Base-by-base conservation (phyloP, 2,329 filamentous ascomycete genomes). In the Diaporthe caulivora region DNA sequence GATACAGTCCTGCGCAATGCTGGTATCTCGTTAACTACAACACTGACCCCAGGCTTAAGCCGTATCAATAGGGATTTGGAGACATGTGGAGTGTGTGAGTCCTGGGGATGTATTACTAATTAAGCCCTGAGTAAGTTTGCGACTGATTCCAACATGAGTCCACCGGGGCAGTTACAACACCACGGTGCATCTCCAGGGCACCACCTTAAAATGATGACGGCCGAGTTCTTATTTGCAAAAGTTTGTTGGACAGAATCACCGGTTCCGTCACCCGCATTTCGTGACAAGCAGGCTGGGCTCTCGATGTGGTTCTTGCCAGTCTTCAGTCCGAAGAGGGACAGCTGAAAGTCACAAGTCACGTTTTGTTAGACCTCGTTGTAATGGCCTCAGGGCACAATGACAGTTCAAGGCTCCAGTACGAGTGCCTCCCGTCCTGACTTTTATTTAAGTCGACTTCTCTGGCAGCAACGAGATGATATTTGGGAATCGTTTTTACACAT, bases 321-420 rank as follows among this genome's bases (percentile, higher is more conserved):
- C 37, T 62, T 44, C 24, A 24, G 29, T 29, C 37, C 17, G 15
- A 44, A 21, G 1, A 31, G 26, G 6, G 18, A 26, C n/a, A 17
- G 5, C 8, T 11, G 10, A 26, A 24, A 34, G 58, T 31, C 40
- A 64, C 42, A 17, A 15, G 0, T 4, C 18, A 64, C 10, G 4
- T 10, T 11, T 26, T 17, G 7, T 15, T 7, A 17, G 7, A 0
- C 0, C 1, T 10, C 6, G 5, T 2, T 34, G 6, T 49, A 42
- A 64, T 24, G 31, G 18, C 24, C 17, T 62, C 40, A n/a, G 34
- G 13, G 3, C 13, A 18, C 24, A 34, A 42, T 42, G 5, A 8
- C 15, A n/a, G n/a, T 10, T 15, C n/a, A 42, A 11, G 34, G 15
- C 21, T 40, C 26, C 55, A 60, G n/a, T 17, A 42, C 10, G 55